Evolutionary conservation across 208 protist genomes (phyloP), one percentile per base, ranked within the genome.

Genomic region (Acanthamoeba triangularis): DNA sequence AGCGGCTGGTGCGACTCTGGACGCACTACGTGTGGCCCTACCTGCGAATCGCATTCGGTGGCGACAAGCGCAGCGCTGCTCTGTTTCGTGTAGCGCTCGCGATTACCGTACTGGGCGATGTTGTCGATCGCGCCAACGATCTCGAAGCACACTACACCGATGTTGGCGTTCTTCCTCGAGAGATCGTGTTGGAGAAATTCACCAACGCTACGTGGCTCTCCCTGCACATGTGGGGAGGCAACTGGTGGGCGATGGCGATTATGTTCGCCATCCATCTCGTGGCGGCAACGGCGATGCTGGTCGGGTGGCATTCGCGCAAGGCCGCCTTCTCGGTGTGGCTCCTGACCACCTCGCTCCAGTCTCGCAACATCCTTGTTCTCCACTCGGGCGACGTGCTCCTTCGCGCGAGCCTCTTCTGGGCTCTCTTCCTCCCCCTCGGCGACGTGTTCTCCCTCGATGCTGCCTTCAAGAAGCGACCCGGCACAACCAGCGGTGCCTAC

Each of bases 71-170:
- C 33, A 87, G 54, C 25, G 56, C 54, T 11, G 91, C 91, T 5
- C 54, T 95, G 30, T 95, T 82, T 37, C 93, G 91, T 3, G 52
- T 95, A 25, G 74, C 74, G 18, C 67, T 95, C 25, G 91, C 54
- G 7, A 20, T 95, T 11, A 87, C 76, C 23, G 54, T 95, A 1
- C 33, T 95, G 23, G 72, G 65, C 16, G 91, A 95, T 35, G 54
- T 95, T 7, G 28, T 61, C 20, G 91, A 95, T 85, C 67, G 91
- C 13, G 30, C 35, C n/a, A 20, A 72, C 30, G 91, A 95, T 67
- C 72, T 95, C 3, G 10, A 25, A 7, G 91, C 74, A 3, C 91
- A 95, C 91, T 95, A 95, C 91, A 95, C 91, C 25, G 91, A 95
- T 20, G 91, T 30, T 11, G 91, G 91, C 18, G 54, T 95, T 10